Conservation (phyloP, 139 green algal species). For the Chlamydomonas asymmetrica region DNA sequence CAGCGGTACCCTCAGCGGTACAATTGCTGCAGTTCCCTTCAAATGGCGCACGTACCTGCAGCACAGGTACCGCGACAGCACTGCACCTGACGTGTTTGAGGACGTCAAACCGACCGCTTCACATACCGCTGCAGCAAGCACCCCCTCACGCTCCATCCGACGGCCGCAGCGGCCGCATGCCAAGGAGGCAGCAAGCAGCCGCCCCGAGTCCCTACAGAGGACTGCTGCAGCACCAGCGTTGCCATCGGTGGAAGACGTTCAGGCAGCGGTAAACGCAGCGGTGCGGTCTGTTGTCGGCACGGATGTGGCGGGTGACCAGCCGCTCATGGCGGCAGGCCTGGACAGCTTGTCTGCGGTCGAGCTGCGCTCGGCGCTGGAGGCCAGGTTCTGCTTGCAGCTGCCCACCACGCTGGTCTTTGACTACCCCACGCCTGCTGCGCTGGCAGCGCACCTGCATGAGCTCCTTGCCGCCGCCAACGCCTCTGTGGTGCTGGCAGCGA, state of each 20-base stretch:
- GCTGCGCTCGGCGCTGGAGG: constrained; percentile 65
- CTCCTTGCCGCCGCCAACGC: neutral
- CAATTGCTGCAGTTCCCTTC: constrained; percentile 34
- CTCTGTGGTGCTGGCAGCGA: constrained; percentile 14
- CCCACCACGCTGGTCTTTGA: constrained; percentile 68
- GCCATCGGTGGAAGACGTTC: neutral
- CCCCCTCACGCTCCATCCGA: neutral
- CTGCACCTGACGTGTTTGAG: neutral
- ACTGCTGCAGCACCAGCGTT: neutral
- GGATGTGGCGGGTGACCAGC: constrained; percentile 43
- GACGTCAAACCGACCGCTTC: no score
- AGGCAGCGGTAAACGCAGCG: neutral
- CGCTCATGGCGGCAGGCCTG: constrained; percentile 77
- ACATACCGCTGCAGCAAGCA: neutral
- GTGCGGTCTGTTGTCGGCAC: constrained; percentile 52
- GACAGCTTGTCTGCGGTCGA: constrained; percentile 79
- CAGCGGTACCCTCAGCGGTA: constrained; percentile 12
- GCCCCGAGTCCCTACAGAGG: neutral
- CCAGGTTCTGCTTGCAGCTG: constrained; percentile 40
- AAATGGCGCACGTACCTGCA: constrained; percentile 26
- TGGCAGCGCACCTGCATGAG: constrained; percentile 10
- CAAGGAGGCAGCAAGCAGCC: neutral
- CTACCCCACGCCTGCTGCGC: constrained; percentile 40
- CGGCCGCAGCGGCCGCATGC: neutral
- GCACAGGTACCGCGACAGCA: neutral